Percentiles rank a stretch among this genome's conserved stretches.
phyloP scores from a whole-genome alignment of 1,139 yeast genomes.

The Magnusiomyces tetraspermus region DNA sequence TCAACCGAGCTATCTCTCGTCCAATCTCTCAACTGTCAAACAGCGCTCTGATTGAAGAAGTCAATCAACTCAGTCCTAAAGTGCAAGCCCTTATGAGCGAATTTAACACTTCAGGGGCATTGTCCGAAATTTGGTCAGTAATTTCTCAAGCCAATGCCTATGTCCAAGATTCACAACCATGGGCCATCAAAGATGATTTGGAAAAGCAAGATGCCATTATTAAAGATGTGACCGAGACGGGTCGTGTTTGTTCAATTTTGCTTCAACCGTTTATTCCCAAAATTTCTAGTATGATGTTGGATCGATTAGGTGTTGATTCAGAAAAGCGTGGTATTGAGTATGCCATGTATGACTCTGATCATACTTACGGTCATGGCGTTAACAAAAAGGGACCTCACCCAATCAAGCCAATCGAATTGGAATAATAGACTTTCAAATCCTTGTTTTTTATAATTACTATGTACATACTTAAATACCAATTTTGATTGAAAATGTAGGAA shows the following conservation, averaged over 20 bases:
- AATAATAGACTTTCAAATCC: neutral
- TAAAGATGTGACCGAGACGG: constrained; percentile 58
- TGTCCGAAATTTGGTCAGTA: constrained; percentile 49
- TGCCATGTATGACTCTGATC: constrained; percentile 43
- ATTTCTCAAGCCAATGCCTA: constrained; percentile 56
- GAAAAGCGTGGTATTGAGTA: constrained; percentile 36
- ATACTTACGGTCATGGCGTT: constrained; percentile 39
- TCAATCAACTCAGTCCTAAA: constrained; percentile 27
- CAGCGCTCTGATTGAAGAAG: neutral
- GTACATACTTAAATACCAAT: neutral
- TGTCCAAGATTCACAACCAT: constrained; percentile 46
- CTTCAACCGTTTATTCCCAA: constrained; percentile 67
- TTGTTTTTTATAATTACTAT: neutral
- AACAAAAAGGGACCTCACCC: constrained; percentile 37
- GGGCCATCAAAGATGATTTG: constrained; percentile 34
- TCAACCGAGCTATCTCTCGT: constrained; percentile 37
- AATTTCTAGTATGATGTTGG: constrained; percentile 48
- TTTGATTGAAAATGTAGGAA: constrained; percentile 9
- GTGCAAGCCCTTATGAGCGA: constrained; percentile 39
- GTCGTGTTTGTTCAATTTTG: constrained; percentile 57
- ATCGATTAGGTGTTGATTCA: constrained; percentile 47
- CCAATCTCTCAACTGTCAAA: neutral
- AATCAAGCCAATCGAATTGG: constrained; percentile 13
- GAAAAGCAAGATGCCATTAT: constrained; percentile 38
- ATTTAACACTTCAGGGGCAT: constrained; percentile 52